Evolutionary conservation across 73 alveolate genomes (phyloP).

Genomic region (Paramecium primaurelia): DNA sequence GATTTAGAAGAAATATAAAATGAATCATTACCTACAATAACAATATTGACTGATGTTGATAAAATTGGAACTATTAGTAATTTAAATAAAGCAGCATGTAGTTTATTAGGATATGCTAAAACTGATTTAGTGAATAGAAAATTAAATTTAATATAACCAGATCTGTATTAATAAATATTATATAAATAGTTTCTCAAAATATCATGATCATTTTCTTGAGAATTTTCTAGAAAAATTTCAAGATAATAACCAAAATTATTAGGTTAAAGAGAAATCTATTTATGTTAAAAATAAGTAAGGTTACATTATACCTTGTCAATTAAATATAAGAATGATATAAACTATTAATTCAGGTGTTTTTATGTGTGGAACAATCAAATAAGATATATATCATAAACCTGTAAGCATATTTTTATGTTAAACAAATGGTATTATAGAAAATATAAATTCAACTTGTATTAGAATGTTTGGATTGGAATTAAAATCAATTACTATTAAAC

Average conservation of each 20-base stretch:
- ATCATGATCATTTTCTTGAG: slow-evolving; percentile 4
- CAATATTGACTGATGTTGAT: background rate
- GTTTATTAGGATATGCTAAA: slow-evolving; percentile 42
- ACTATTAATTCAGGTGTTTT: background rate
- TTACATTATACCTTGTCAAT: background rate
- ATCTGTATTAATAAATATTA: background rate
- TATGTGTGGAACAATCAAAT: background rate
- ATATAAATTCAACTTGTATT: background rate
- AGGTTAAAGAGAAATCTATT: background rate
- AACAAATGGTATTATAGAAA: background rate
- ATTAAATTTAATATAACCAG: slow-evolving; percentile 2
- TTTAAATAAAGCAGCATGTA: slow-evolving; percentile 35
- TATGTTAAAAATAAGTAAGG: background rate
- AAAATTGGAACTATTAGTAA: background rate
- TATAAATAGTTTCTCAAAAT: background rate
- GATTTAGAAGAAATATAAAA: background rate
- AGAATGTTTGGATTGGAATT: background rate
- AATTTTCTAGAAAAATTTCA: background rate
- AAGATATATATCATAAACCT: background rate
- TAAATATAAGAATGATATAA: background rate
- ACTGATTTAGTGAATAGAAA: slow-evolving; percentile 27
- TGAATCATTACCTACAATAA: background rate
- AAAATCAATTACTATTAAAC: background rate
- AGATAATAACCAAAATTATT: background rate
- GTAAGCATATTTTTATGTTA: background rate